Conservation (phyloP, 768 basidiomycete species). For the Daedaleopsis sinensis region DNA sequence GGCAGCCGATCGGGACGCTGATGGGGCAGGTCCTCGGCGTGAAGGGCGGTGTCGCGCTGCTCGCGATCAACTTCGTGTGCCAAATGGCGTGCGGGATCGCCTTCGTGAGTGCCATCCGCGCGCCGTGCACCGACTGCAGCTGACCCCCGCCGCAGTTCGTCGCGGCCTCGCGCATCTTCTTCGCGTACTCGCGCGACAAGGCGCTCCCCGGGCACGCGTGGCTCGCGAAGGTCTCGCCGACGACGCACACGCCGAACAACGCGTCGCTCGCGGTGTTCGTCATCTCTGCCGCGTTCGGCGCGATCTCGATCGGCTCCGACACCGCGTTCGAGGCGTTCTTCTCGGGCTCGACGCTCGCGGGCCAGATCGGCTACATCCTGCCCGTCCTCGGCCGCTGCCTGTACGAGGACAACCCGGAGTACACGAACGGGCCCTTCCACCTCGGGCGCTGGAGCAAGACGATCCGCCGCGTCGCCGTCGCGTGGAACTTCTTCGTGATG, state of each 20-base stretch:
- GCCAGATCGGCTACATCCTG: conserved; percentile 21
- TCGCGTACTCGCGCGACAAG: conserved; percentile 22
- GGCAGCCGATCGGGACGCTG: conserved; percentile 23
- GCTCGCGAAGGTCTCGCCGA: conserved; percentile 17
- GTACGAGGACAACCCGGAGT: conserved; percentile 22
- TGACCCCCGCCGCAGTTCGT: conserved; percentile 16
- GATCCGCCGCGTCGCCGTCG: conserved; percentile 22
- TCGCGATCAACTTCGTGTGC: conserved; percentile 21
- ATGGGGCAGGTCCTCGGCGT: conserved; percentile 14
- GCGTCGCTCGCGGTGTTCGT: conserved; percentile 16
- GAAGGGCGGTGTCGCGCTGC: conserved; percentile 17
- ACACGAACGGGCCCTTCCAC: conserved; percentile 24
- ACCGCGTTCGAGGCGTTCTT: conserved; percentile 4
- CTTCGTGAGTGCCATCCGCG: conserved; percentile 22
- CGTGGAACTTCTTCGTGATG: conserved; percentile 27
- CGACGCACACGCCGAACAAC: conserved; percentile 24
- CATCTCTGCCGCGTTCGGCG: conserved; percentile 14
- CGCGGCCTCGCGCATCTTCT: conserved; percentile 22
- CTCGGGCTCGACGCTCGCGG: conserved; percentile 20
- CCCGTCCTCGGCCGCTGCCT: conserved; percentile 21
- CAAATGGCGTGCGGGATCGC: conserved; percentile 12
- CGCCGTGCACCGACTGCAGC: background rate
- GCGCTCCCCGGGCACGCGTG: conserved; percentile 22
- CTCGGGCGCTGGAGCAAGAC: conserved; percentile 21
- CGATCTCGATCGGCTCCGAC: conserved; percentile 6